Evolutionary conservation across 129 eudicot species (phyloP).

Genomic region (Heracleum sosnowskyi): DNA sequence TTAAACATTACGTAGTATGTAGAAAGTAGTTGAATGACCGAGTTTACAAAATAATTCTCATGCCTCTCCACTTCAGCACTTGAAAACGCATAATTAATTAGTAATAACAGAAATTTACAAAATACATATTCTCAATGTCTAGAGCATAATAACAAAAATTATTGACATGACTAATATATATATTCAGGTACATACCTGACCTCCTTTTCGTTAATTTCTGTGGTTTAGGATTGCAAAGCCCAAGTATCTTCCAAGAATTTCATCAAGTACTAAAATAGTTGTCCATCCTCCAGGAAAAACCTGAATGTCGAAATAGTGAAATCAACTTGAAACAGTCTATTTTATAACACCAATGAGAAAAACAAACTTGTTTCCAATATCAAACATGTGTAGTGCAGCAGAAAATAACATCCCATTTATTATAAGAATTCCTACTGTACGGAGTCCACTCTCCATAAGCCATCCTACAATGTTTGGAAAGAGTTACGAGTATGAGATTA

Average conservation of each 20-base stretch:
- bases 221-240: constrained; percentile 63
- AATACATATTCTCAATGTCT: neutral
- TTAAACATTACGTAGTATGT: constrained; percentile 52
- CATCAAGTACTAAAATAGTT: too few species aligned
- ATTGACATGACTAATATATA: neutral
- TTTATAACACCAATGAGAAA: too few species aligned
- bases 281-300: too few species aligned
- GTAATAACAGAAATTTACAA: neutral
- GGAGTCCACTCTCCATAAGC: too few species aligned
- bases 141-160: neutral
- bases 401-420: too few species aligned
- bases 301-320: too few species aligned
- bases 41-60: constrained; percentile 65
- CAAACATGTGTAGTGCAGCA: too few species aligned
- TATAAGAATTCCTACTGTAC: too few species aligned
- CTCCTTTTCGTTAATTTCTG: constrained; percentile 71
- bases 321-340: too few species aligned
- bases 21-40: constrained; percentile 68
- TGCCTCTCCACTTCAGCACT: constrained; percentile 82
- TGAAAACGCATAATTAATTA: constrained; percentile 19
- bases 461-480: too few species aligned
- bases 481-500: too few species aligned
- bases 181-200: constrained; percentile 40
- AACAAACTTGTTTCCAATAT: too few species aligned
- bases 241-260: constrained; percentile 96